Conservation (phyloP, 352 stramenopile species). For the Discostella stelligera region DNA sequence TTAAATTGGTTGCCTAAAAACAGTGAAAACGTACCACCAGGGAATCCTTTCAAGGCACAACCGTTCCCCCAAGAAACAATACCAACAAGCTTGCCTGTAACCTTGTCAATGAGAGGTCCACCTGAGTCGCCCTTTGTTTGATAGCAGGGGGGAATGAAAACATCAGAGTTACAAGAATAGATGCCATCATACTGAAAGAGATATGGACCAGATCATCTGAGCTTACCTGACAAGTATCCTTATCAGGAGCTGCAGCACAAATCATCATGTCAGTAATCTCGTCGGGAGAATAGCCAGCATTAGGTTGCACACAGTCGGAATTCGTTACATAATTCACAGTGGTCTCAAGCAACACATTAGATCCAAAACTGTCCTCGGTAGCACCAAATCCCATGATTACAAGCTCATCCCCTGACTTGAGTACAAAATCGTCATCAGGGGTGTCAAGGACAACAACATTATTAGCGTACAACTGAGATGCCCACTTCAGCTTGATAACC, state of each 20-base stretch:
- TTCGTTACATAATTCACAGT: neutral
- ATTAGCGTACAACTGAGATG: neutral
- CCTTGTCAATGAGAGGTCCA: too few species aligned
- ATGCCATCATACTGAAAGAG: too few species aligned
- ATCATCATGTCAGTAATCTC: neutral
- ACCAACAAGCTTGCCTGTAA: too few species aligned
- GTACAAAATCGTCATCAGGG: neutral
- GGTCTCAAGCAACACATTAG: conserved; percentile 5
- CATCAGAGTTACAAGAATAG: neutral
- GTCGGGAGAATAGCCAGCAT: neutral
- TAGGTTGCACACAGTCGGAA: neutral
- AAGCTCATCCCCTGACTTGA: neutral
- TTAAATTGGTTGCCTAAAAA: neutral
- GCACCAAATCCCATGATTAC: conserved; percentile 1
- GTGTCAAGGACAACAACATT: neutral
- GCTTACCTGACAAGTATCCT: neutral
- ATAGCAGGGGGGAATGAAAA: neutral
- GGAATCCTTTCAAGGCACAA: too few species aligned
- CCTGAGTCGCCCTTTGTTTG: neutral
- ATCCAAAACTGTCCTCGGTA: neutral
- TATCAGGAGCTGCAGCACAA: neutral
- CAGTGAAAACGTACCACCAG: neutral
- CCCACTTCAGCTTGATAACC: neutral
- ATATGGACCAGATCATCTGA: too few species aligned
- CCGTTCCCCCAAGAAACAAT: too few species aligned